phyloP scores from a whole-genome alignment of 1,139 yeast species.

The Kurtzmaniella quercitrusa region DNA sequence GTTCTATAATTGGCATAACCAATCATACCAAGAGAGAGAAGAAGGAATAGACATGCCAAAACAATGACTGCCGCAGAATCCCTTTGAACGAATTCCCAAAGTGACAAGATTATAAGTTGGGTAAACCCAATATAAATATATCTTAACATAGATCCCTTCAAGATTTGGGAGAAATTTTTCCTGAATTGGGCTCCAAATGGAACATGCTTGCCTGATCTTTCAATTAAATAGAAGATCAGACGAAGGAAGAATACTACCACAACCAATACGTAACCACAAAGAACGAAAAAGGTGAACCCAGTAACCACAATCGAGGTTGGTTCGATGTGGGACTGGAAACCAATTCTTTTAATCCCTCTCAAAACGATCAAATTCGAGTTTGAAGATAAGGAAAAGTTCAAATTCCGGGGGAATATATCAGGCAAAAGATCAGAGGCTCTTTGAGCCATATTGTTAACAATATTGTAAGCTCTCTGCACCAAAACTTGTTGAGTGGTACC shows the following conservation, averaged over 20 bases:
- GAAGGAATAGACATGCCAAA: constrained; percentile 58
- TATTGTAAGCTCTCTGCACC: constrained; percentile 56
- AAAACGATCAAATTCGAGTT: constrained; percentile 51
- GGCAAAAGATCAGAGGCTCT: constrained; percentile 3
- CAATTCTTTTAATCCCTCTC: constrained; percentile 74
- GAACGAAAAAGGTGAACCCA: constrained; percentile 68
- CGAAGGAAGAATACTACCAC: constrained; percentile 50
- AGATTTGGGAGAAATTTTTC: constrained; percentile 46
- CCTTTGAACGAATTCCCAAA: constrained; percentile 67
- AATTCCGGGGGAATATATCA: constrained; percentile 16
- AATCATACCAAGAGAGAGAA: constrained; percentile 52
- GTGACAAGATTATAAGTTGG: constrained; percentile 61
- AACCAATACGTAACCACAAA: constrained; percentile 54
- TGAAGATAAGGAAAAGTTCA: constrained; percentile 31
- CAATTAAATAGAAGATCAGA: constrained; percentile 44
- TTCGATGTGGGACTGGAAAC: constrained; percentile 63
- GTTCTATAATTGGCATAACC: constrained; percentile 61
- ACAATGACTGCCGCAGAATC: constrained; percentile 78
- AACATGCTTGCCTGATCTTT: constrained; percentile 41
- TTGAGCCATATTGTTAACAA: constrained; percentile 19
- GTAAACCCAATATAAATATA: constrained; percentile 74
- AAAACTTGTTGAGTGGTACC: constrained; percentile 56
- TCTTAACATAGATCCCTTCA: constrained; percentile 67
- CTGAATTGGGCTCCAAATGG: constrained; percentile 48
- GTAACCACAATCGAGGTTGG: constrained; percentile 71